Conservation (phyloP, 2,329 filamentous ascomycete species). For the Colletotrichum sp. region DNA sequence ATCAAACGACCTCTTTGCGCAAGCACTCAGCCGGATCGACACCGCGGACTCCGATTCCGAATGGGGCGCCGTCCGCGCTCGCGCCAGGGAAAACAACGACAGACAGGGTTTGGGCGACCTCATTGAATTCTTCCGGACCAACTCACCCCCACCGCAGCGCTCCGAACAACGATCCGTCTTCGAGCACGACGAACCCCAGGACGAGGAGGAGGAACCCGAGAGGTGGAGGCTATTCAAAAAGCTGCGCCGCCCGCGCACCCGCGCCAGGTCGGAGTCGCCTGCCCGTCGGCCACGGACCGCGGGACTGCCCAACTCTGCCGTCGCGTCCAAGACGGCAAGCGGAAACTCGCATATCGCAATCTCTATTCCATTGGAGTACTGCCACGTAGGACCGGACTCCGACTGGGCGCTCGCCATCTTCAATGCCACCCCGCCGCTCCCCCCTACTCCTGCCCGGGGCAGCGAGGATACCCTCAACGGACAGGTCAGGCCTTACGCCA, state of each 20-base stretch:
- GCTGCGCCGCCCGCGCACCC: conserved; percentile 18
- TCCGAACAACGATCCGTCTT: conserved; percentile 26
- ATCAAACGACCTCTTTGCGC: conserved; percentile 16
- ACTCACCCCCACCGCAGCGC: conserved; percentile 3
- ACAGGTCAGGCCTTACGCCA: conserved; percentile 20
- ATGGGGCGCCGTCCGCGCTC: conserved; percentile 16
- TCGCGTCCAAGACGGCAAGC: conserved; percentile 56
- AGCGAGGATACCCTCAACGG: background rate
- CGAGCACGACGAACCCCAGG: conserved; percentile 25
- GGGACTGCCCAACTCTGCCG: conserved; percentile 57
- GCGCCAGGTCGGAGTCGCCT: conserved; percentile 28
- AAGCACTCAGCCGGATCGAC: background rate
- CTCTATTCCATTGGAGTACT: conserved; percentile 60
- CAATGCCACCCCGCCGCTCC: conserved; percentile 27
- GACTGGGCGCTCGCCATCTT: conserved; percentile 21
- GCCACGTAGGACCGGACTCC: conserved; percentile 39
- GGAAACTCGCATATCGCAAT: conserved; percentile 66
- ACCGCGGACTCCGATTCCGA: conserved; percentile 2
- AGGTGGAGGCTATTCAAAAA: conserved; percentile 48
- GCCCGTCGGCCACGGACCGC: conserved; percentile 19
- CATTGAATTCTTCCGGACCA: conserved; percentile 19
- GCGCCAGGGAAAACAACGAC: conserved; percentile 19
- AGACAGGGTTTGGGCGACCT: conserved; percentile 19
- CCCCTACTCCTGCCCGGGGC: conserved; percentile 10
- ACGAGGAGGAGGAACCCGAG: conserved; percentile 31